Base-by-base conservation (phyloP, 2,329 filamentous ascomycete genomes). In the Diplodia corticola region DNA sequence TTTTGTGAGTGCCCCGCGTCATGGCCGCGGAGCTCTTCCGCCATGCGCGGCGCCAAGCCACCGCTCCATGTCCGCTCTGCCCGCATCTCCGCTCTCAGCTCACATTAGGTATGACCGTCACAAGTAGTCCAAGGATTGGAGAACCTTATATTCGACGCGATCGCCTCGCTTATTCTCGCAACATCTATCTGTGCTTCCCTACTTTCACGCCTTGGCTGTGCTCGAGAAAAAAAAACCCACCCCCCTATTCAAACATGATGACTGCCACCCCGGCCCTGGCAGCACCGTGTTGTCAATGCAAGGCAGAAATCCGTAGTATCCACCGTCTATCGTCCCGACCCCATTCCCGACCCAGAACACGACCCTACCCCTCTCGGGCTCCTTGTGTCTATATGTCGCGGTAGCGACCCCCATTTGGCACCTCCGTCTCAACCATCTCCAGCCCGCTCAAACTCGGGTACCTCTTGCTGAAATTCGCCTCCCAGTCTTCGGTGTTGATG, bases 371-470 rank as follows among this genome's bases (percentile, higher is more conserved):
- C 20, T 37, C 28, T 24, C 35, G 12, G 24, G 7, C 24, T 33
- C 6, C 37, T 33, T 30, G 35, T 26, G 26, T 53, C 51, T 24
- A 57, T 22, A 57, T 22, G 28, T 37, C 15, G 15, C 37, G 26
- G 13, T 49, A 49, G 5, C 51, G 51, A 26, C 40, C n/a, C 40
- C 51, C 53, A 5, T 50, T 60, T 15, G 64, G 64, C 53, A 79
- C 77, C 70, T 86, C 90, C 68, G 88, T 86, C 79, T 95, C 91
- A n/a, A 92, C 90, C 88, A 94, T 91, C 80, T 97, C 93, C 71
- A 97, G 86, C 10, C 92, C 86, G 65, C 88, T 89, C 67, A 98
- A 80, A 75, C 91, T 96, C 0, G 94, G 94, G 78, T 93, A 97
- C 67, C 92, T 84, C 78, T 93, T 93, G 68, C 89, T 89, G 76